Evolutionary conservation across 2,329 filamentous ascomycete genomes (phyloP).

Genomic region (Tolypocladium guangdongense): DNA sequence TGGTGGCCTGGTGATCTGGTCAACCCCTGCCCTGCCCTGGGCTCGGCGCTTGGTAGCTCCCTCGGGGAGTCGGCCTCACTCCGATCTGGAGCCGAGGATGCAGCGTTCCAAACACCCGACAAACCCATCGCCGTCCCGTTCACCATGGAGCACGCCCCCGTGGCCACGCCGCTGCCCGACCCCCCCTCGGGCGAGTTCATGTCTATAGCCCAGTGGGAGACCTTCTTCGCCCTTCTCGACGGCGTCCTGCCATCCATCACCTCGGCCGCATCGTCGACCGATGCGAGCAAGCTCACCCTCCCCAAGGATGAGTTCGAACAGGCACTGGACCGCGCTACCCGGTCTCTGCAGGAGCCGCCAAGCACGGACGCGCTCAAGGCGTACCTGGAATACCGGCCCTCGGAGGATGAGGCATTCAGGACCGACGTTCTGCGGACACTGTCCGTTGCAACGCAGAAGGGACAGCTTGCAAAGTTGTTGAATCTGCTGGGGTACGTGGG

Average conservation of each 20-base stretch:
- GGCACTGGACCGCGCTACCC: constrained; percentile 27
- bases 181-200: constrained; percentile 26
- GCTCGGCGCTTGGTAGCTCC: too few relatives aligned
- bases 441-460: constrained; percentile 21
- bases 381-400: constrained; percentile 41
- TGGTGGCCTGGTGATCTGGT: background rate
- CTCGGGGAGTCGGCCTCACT: too few relatives aligned
- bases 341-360: constrained; percentile 25
- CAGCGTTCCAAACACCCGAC: background rate
- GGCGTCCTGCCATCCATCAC: constrained; percentile 50
- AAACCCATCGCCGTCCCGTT: background rate
- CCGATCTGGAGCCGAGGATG: background rate
- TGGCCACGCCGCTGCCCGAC: constrained; percentile 13
- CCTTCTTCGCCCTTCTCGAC: constrained; percentile 43
- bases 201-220: constrained; percentile 39
- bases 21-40: too few relatives aligned
- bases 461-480: constrained; percentile 28
- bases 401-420: constrained; percentile 41
- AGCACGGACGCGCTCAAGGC: constrained; percentile 33
- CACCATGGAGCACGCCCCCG: background rate
- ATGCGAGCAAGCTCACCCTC: constrained; percentile 28
- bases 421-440: constrained; percentile 35
- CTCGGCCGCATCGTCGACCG: constrained; percentile 20
- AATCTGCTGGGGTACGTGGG: constrained; percentile 32
- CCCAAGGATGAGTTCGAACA: constrained; percentile 38